phyloP scores from a whole-genome alignment of 2,329 filamentous ascomycete genomes.

The Fusarium praegraminearum region DNA sequence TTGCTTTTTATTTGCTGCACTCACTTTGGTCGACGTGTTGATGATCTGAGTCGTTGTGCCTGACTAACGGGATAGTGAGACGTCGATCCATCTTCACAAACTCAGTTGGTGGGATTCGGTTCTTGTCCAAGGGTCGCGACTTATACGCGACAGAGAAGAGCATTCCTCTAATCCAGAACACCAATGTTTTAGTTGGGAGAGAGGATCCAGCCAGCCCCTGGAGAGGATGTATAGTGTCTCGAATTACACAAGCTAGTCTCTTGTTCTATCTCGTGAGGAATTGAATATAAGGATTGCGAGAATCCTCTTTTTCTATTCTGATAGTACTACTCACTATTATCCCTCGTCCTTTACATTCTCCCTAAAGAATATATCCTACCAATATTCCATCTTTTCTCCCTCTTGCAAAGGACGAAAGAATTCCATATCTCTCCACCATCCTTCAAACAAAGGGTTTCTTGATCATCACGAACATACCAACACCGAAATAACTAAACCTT shows the following conservation, averaged over 20 bases:
- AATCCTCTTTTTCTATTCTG: slow-evolving; percentile 29
- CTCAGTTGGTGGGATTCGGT: slow-evolving; percentile 6
- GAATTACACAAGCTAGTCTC: slow-evolving; percentile 31
- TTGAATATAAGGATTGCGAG: slow-evolving; percentile 43
- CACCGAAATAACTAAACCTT: slow-evolving; percentile 20
- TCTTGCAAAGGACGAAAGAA: slow-evolving; percentile 1
- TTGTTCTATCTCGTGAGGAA: slow-evolving; percentile 24
- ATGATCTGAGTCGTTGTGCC: slow-evolving; percentile 39
- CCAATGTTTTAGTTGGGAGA: slow-evolving; percentile 34
- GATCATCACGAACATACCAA: neutral
- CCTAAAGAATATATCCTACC: slow-evolving; percentile 21
- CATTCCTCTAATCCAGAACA: slow-evolving; percentile 38
- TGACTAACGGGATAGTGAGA: slow-evolving; percentile 24
- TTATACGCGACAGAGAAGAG: slow-evolving; percentile 32
- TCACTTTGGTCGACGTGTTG: slow-evolving; percentile 14
- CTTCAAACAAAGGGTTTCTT: slow-evolving; percentile 5
- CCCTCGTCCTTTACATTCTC: slow-evolving; percentile 19
- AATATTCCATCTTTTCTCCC: slow-evolving; percentile 26
- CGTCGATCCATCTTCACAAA: neutral
- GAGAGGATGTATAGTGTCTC: slow-evolving; percentile 1
- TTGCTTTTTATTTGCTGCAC: slow-evolving; percentile 24
- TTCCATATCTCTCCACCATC: slow-evolving; percentile 9
- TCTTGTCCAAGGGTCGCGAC: slow-evolving; percentile 36
- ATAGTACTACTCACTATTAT: slow-evolving; percentile 21
- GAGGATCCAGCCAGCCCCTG: slow-evolving; percentile 40